Evolutionary conservation across 2,329 filamentous ascomycete genomes (phyloP), one percentile per base, ranked within the genome.

Genomic region (Acrocalymma vagum): DNA sequence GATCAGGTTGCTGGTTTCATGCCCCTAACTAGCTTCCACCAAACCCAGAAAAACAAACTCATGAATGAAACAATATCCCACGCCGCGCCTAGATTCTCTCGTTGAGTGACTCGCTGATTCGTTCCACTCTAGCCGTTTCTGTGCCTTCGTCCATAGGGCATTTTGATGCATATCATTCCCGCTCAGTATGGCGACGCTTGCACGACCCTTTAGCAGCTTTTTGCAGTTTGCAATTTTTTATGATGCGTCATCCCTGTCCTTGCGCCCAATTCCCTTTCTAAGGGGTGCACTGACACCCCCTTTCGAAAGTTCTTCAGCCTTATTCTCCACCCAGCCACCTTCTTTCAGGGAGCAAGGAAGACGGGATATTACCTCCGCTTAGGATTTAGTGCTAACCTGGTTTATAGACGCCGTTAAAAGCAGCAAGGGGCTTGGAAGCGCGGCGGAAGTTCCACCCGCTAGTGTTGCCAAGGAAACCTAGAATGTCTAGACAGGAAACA

Each of bases 231-330:
- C 25, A 45, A 33, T 48, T 47, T 40, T 48, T 37, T 41, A 42
- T 28, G 36, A 37, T 33, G 46, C 46, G 43, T 23, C 29, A 51
- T 37, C 50, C 56, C 42, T 45, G 46, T 41, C 43, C 47, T 27
- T 51, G 53, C 46, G n/a, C n/a, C n/a, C n/a, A 53, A 49, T 38
- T 47, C n/a, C n/a, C n/a, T 49, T 53, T 45, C 42, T 43, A 42
- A 51, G 47, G 24, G 13, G 36, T 38, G 56, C 54, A 60, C 41
- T 55, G 54, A 56, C 52, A 23, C 33, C 38, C 31, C 42, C 42
- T 50, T 58, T 53, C 29, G 26, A 51, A 21, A 32, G 42, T 46
- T 42, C 39, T 38, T 53, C 50, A 53, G 50, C 50, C 48, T 46
- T 53, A 45, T 33, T 35, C 31, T 29, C 36, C 29, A 40, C 41